Base-by-base conservation (phyloP, 208 protist species). In the Acanthamoeba sp. region DNA sequence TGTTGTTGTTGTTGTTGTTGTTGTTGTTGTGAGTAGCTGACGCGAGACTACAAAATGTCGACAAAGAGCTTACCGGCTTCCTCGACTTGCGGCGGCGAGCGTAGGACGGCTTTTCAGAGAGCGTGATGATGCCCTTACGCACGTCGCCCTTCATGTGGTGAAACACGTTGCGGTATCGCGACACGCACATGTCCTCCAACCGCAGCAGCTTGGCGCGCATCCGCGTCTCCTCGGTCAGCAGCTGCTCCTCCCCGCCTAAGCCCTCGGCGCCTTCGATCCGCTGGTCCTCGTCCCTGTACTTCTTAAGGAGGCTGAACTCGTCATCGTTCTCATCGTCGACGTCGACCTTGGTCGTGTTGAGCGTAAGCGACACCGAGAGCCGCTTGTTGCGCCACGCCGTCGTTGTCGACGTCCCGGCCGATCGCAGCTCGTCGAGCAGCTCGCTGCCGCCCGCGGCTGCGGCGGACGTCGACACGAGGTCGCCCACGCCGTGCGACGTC, bases 81-180 rank as follows among this genome's bases (percentile, higher is more conserved):
- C 38, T 1, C 5, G 38, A 4, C 32, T 78, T 78, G 69, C 32
- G 69, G 1, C 38, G 69, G 69, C 69, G 69, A 2, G 22, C 10
- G 38, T 32, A 42, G 32, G 69, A 45, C 10, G 69, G 29, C 69
- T 78, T 78, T 18, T 45, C 69, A 34, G 36, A 48, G 69, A 78
- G 69, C 16, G 69, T 78, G 69, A 78, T 78, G 36, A 78, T 38
- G 69, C 69, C 69, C 38, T 78, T 78, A 34, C 69, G 69, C 14
- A 78, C 36, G 38, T 78, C 69, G 32, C 69, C 69, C 69, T 78
- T 78, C 69, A 78, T 78, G 69, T 78, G 69, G 22, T 78, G 69
- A 16, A 78, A 48, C 34, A 78, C 69, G 38, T 42, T 42, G 69
- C 69, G 69, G 38, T 78, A 78, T 38, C 69, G 69, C 36, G 69